Conservation (phyloP, 2,329 filamentous ascomycete species). For the Escovopsis weberi region DNA sequence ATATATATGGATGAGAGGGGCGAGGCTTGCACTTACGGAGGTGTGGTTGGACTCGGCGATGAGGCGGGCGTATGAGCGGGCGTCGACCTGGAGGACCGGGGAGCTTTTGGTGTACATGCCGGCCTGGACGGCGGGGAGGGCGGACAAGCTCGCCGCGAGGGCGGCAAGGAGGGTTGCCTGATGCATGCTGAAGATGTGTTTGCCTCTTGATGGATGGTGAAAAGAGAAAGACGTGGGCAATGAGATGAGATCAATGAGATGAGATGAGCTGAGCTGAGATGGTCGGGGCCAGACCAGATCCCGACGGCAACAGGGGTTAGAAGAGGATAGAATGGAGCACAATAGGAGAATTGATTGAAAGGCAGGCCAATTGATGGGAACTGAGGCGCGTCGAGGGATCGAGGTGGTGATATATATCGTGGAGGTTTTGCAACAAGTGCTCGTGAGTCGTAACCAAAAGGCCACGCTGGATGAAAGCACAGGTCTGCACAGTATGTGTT, state of each 20-base stretch:
- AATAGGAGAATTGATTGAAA: background rate
- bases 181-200: conserved; percentile 30
- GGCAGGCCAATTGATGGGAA: background rate
- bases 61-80: conserved; percentile 64
- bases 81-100: conserved; percentile 69
- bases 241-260: too few species aligned
- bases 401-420: too few species aligned
- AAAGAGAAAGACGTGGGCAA: background rate
- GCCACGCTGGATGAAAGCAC: conserved; percentile 13
- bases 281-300: too few species aligned
- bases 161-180: conserved; percentile 31
- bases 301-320: too few species aligned
- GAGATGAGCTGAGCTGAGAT: too few species aligned
- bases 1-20: background rate
- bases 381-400: background rate
- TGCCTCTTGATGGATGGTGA: background rate
- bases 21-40: conserved; percentile 44
- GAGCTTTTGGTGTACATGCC: conserved; percentile 77
- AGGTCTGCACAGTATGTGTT: conserved; percentile 2
- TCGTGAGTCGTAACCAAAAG: conserved; percentile 10
- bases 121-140: conserved; percentile 50
- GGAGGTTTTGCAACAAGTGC: background rate
- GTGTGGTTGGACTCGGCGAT: conserved; percentile 86
- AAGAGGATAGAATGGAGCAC: background rate
- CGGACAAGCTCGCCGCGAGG: conserved; percentile 45